A percentile compares a stretch with the other conserved stretches of the same genome.
Evolutionary conservation across 805 yeast species (phyloP).

Genomic region (Candida jianshihensis): DNA sequence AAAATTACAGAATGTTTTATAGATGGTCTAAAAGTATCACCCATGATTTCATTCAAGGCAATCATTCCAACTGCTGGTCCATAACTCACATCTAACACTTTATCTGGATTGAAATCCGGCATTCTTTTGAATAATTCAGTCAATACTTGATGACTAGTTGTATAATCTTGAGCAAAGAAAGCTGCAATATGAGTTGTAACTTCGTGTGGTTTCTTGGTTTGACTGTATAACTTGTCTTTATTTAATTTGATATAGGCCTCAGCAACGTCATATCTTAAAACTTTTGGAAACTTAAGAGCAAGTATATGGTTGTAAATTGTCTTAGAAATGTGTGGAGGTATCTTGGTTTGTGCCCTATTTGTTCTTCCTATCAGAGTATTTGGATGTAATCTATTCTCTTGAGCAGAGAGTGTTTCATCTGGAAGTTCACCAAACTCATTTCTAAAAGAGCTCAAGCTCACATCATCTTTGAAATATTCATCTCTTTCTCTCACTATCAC

Average conservation of each 20-base stretch:
- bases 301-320: conserved; percentile 61
- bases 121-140: conserved; percentile 55
- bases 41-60: conserved; percentile 80
- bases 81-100: conserved; percentile 71
- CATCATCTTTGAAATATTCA: conserved; percentile 25
- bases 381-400: conserved; percentile 42
- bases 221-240: conserved; percentile 47
- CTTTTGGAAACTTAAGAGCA: conserved; percentile 52
- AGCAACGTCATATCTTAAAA: conserved; percentile 57
- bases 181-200: conserved; percentile 81
- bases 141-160: conserved; percentile 58
- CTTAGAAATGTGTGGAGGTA: conserved; percentile 52
- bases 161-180: conserved; percentile 74
- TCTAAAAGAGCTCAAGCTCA: conserved; percentile 22
- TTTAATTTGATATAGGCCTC: conserved; percentile 43
- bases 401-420: conserved; percentile 11
- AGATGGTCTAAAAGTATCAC: conserved; percentile 50
- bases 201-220: conserved; percentile 38
- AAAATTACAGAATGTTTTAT: conserved; percentile 66
- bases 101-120: conserved; percentile 55
- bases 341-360: conserved; percentile 36
- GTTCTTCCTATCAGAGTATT: conserved; percentile 52
- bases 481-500: conserved; percentile 31
- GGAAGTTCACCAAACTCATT: conserved; percentile 15
- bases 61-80: conserved; percentile 93